These are phyloP conservation scores for Nidularia sp. DNA, from an alignment of 768 basidiomycete species.

Conservation along the genomic window DNA sequence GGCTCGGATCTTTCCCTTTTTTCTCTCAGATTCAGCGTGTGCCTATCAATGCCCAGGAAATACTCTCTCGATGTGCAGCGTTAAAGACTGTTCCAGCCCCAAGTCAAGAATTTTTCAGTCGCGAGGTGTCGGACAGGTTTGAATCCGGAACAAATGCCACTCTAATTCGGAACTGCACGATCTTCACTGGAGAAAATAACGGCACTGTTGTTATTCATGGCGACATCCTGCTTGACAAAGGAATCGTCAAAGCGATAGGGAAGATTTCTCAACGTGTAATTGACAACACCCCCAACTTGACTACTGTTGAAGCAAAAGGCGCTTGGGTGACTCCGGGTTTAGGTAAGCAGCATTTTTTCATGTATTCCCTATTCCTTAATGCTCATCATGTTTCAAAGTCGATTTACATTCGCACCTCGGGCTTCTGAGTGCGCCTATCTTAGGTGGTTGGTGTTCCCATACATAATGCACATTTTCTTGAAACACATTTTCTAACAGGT, in stretches of 20 bases:
- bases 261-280: constrained; percentile 36
- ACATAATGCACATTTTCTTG: neutral
- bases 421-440: constrained; percentile 59
- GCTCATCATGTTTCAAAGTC: constrained; percentile 29
- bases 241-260: constrained; percentile 57
- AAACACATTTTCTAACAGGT: neutral
- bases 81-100: constrained; percentile 43
- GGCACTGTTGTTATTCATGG: constrained; percentile 52
- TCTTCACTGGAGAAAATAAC: constrained; percentile 59
- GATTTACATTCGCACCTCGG: constrained; percentile 83
- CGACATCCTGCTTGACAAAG: constrained; percentile 66
- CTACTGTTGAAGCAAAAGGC: constrained; percentile 55
- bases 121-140: constrained; percentile 59
- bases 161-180: constrained; percentile 67
- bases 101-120: constrained; percentile 28
- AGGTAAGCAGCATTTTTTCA: too few species aligned
- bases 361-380: constrained; percentile 7
- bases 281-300: constrained; percentile 38
- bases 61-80: constrained; percentile 47
- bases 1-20: neutral
- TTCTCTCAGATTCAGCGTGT: constrained; percentile 3
- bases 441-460: constrained; percentile 26
- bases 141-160: constrained; percentile 63
- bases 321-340: constrained; percentile 68
- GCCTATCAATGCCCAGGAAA: constrained; percentile 20